Evolutionary conservation across 306 rosid species (phyloP).

Genomic region (Albizia julibrissin): DNA sequence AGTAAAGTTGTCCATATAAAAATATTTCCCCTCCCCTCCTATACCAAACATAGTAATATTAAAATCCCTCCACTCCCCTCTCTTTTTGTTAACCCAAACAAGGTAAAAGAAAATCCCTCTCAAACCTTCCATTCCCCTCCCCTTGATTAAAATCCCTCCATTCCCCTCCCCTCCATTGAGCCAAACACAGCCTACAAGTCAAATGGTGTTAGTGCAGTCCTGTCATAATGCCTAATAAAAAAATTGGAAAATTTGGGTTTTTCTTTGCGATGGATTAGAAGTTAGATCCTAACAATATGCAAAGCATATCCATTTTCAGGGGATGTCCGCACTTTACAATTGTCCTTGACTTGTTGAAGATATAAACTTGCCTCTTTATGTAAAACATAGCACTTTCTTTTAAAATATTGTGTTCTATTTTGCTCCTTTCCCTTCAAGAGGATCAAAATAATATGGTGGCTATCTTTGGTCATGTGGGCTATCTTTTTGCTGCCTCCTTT

Average conservation of each 20-base stretch:
- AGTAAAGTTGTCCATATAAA: too few relatives aligned
- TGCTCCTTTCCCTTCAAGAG: not conserved
- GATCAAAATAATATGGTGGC: not conserved
- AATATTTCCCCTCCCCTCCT: too few relatives aligned
- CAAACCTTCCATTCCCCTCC: too few relatives aligned
- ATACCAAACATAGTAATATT: too few relatives aligned
- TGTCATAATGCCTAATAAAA: not conserved
- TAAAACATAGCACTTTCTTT: not conserved
- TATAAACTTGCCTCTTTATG: not conserved
- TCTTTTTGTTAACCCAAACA: too few relatives aligned
- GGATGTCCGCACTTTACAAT: not conserved
- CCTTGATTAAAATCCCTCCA: too few relatives aligned
- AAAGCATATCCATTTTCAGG: slow-evolving; percentile 19
- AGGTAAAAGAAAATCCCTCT: too few relatives aligned
- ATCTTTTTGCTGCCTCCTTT: slow-evolving; percentile 3
- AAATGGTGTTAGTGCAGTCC: not conserved
- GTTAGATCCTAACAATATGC: slow-evolving; percentile 18
- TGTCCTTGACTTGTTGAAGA: slow-evolving; percentile 17
- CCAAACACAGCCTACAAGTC: too few relatives aligned
- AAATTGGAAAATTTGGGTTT: not conserved
- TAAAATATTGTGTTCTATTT: not conserved
- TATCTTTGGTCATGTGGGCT: slow-evolving; percentile 5
- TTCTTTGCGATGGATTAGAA: slow-evolving; percentile 21
- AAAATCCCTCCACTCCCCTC: too few relatives aligned
- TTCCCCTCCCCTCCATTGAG: too few relatives aligned